A percentile compares a stretch with the other conserved stretches of the same genome.
Conservation (phyloP, 2,329 filamentous ascomycete genomes). For the Colletotrichum ledebouriae region DNA sequence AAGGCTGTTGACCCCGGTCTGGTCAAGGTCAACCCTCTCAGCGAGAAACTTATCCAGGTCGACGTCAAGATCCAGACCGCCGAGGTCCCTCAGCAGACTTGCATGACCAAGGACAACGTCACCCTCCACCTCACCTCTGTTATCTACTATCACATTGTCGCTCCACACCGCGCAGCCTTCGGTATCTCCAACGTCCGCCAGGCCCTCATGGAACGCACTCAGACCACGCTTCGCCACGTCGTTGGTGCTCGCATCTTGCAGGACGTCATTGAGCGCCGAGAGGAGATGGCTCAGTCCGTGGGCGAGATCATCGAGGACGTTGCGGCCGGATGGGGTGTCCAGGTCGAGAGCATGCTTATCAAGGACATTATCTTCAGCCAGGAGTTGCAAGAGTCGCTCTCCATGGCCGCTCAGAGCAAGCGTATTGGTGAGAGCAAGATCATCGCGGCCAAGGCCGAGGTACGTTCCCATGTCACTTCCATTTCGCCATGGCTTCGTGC, state of each 20-base stretch:
- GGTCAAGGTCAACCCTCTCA: slow-evolving; percentile 96
- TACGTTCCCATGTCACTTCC: slow-evolving; percentile 44
- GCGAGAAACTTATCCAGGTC: slow-evolving; percentile 88
- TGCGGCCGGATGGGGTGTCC: slow-evolving; percentile 92
- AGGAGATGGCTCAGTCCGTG: slow-evolving; percentile 95
- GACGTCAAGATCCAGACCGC: slow-evolving; percentile 99
- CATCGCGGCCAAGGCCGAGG: slow-evolving; percentile 94
- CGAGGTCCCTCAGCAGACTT: slow-evolving; percentile 93
- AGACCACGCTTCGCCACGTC: slow-evolving; percentile 97
- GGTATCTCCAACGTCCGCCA: slow-evolving; percentile 95
- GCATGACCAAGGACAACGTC: slow-evolving; percentile 99
- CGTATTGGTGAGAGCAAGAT: slow-evolving; percentile 98
- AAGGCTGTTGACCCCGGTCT: slow-evolving; percentile 96
- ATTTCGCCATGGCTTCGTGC: neutral
- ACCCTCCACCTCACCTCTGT: slow-evolving; percentile 93
- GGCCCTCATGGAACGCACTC: slow-evolving; percentile 96
- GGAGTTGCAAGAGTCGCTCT: slow-evolving; percentile 94
- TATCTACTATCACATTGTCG: slow-evolving; percentile 98
- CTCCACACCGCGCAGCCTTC: slow-evolving; percentile 96
- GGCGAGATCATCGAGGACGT: slow-evolving; percentile 98
- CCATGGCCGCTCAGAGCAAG: slow-evolving; percentile 99
- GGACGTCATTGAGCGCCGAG: slow-evolving; percentile 97
- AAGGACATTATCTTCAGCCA: slow-evolving; percentile 99
- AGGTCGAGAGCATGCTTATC: slow-evolving; percentile 98
- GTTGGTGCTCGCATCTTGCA: slow-evolving; percentile 95